Conservation (phyloP, 257 asterid species). For the Solanum sejunctum region DNA sequence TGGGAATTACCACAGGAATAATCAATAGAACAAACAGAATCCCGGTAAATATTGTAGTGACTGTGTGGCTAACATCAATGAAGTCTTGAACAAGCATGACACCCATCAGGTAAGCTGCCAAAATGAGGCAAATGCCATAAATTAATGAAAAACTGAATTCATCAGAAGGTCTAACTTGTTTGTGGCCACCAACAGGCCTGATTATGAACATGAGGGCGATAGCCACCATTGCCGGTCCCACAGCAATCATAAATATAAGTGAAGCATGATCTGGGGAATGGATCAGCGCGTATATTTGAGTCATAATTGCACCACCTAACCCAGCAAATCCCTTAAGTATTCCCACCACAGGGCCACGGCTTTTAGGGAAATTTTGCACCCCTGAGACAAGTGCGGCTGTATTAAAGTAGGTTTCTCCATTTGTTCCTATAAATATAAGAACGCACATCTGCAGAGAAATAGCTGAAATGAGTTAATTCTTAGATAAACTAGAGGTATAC, state of each 20-base stretch:
- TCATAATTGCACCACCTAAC: constrained; percentile 40
- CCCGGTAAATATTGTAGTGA: constrained; percentile 17
- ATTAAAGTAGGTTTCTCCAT: constrained; percentile 48
- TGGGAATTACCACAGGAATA: constrained; percentile 36
- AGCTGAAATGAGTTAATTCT: not conserved
- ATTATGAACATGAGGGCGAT: constrained; percentile 37
- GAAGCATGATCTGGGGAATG: constrained; percentile 45
- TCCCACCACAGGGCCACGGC: constrained; percentile 46
- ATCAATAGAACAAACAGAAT: constrained; percentile 26
- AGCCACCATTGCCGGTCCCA: constrained; percentile 38
- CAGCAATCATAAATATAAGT: constrained; percentile 41
- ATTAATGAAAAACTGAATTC: constrained; percentile 32
- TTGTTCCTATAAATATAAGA: constrained; percentile 42
- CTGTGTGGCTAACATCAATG: constrained; percentile 22
- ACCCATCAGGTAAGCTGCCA: constrained; percentile 52
- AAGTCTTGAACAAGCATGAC: constrained; percentile 53
- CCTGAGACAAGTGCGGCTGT: constrained; percentile 43
- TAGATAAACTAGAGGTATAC: not conserved
- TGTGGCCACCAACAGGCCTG: constrained; percentile 51
- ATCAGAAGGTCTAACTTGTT: constrained; percentile 38
- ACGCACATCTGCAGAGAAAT: constrained; percentile 33
- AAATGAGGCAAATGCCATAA: constrained; percentile 29
- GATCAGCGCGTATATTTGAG: constrained; percentile 30
- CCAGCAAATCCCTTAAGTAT: constrained; percentile 52
- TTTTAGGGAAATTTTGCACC: constrained; percentile 46